A percentile compares a stretch with the other conserved stretches of the same genome.
Evolutionary conservation across 2,329 filamentous ascomycete genomes (phyloP).

Genomic region (Penicillium freii): DNA sequence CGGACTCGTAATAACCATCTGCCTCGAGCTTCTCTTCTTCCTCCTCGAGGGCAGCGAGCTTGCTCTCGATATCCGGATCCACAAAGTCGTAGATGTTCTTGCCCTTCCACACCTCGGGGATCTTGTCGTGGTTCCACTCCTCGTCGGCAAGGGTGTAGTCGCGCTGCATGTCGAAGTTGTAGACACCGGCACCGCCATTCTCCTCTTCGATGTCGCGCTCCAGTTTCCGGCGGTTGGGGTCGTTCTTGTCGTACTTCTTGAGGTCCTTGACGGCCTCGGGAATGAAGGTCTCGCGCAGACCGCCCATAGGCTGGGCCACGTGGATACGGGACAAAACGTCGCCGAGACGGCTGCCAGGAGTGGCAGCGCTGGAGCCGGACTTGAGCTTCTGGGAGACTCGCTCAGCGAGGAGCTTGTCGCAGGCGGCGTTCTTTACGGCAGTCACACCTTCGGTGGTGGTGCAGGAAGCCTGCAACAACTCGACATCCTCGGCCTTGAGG

Average conservation of each 20-base stretch:
- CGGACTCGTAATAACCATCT: conserved; percentile 90
- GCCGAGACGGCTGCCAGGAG: conserved; percentile 75
- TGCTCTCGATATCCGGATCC: conserved; percentile 92
- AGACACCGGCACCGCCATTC: conserved; percentile 92
- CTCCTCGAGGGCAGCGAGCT: conserved; percentile 85
- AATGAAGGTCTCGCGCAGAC: conserved; percentile 79
- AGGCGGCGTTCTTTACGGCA: conserved; percentile 90
- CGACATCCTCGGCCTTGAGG: conserved; percentile 82
- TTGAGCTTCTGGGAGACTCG: conserved; percentile 95
- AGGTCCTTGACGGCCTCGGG: conserved; percentile 76
- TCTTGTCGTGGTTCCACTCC: conserved; percentile 94
- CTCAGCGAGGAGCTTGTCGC: conserved; percentile 87
- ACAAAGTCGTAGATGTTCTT: conserved; percentile 98
- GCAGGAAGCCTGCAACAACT: conserved; percentile 90
- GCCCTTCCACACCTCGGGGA: conserved; percentile 90
- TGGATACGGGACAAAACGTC: conserved; percentile 94
- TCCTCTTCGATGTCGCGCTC: conserved; percentile 87
- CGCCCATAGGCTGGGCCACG: conserved; percentile 88
- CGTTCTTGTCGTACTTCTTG: conserved; percentile 86
- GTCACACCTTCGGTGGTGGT: conserved; percentile 93
- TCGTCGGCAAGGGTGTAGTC: conserved; percentile 84
- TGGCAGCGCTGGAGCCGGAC: conserved; percentile 72
- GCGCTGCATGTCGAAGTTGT: conserved; percentile 86
- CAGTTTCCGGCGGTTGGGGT: conserved; percentile 76
- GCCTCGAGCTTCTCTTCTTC: conserved; percentile 91